Base-by-base conservation (phyloP, 2,329 filamentous ascomycete species). In the Rugonectria rugulosa region DNA sequence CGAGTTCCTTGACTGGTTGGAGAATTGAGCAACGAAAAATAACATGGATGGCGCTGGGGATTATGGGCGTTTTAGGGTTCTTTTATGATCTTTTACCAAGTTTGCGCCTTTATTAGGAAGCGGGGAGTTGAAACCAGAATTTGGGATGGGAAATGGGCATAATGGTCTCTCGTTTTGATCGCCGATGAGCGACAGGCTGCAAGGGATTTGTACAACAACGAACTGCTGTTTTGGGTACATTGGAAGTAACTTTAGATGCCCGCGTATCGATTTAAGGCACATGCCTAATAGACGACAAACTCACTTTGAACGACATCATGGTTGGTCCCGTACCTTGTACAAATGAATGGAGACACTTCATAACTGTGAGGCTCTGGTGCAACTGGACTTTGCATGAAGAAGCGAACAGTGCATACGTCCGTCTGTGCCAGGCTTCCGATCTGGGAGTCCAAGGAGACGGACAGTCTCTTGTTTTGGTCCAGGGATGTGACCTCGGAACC, bases 1-100 rank as follows among this genome's bases (percentile, higher is more conserved):
- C 1, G 90, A 88, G 63, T 88, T 89, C 70, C 75, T 89, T 21
- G 85, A 88, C 71, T 88, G 86, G 86, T 75, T 88, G 54, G 81
- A 83, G 57, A 80, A 79, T 57, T 85, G 75, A 64, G 43, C 31
- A 6, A 43, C 49, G 58, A 47, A 47, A 20, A 11, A 57, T 37
- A 21, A 34, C 37, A 15, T 54, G 37, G 31, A 37, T 32, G 57
- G 63, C 50, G 61, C 49, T 43, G 52, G 62, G 27, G 59, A 62
- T 53, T 37, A 40, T 36, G 51, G 37, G 8, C 26, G 15, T 14
- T 41, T 50, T 49, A 31, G 51, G 37, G 12, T 21, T 23, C 15
- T 32, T 50, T 52, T 31, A 44, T 48, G 53, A 57, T 45, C 5
- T 24, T n/a, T 46, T 49, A 57, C 21, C 31, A 58, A 60, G 53